These are phyloP conservation scores for Symbiotaphrina buchneri DNA, from an alignment of 495 filamentous ascomycete genomes.

Conservation along the genomic window DNA sequence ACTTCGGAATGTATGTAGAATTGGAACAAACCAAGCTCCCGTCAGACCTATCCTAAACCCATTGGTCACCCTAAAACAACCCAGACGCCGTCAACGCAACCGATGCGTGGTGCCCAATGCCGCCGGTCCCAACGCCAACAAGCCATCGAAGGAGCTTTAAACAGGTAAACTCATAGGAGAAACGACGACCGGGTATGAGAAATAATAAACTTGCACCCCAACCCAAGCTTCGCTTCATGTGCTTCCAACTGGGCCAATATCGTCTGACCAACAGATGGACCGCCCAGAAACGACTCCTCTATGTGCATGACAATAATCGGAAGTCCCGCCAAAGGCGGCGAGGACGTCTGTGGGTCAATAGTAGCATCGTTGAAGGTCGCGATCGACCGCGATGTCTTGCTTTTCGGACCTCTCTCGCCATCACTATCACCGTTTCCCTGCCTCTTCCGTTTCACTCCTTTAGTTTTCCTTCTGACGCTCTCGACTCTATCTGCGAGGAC, in stretches of 20 bases:
- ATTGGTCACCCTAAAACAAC: too few relatives aligned
- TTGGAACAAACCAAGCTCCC: too few relatives aligned
- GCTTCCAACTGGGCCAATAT: conserved; percentile 45
- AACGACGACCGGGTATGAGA: conserved; percentile 22
- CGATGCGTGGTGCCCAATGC: too few relatives aligned
- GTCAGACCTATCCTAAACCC: too few relatives aligned
- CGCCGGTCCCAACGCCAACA: too few relatives aligned
- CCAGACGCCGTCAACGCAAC: too few relatives aligned
- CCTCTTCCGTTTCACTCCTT: conserved; percentile 9
- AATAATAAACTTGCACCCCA: conserved; percentile 67
- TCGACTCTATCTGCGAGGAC: conserved; percentile 44
- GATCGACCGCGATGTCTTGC: conserved; percentile 3
- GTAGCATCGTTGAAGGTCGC: neutral
- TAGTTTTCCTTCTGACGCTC: conserved; percentile 13
- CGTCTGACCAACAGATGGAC: conserved; percentile 29
- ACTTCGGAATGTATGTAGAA: too few relatives aligned
- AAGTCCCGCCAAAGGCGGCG: conserved; percentile 23
- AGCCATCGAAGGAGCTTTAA: too few relatives aligned
- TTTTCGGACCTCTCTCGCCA: conserved; percentile 5
- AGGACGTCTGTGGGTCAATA: neutral
- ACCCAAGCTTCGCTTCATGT: conserved; percentile 29
- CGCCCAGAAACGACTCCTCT: conserved; percentile 50
- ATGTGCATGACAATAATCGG: conserved; percentile 58
- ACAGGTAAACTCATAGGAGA: conserved; percentile 3
- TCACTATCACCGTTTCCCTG: conserved; percentile 10